A percentile compares a stretch with the other conserved stretches of the same genome.
Evolutionary conservation across 2,329 filamentous ascomycete species (phyloP).

Genomic region (Aspergillus sp.): DNA sequence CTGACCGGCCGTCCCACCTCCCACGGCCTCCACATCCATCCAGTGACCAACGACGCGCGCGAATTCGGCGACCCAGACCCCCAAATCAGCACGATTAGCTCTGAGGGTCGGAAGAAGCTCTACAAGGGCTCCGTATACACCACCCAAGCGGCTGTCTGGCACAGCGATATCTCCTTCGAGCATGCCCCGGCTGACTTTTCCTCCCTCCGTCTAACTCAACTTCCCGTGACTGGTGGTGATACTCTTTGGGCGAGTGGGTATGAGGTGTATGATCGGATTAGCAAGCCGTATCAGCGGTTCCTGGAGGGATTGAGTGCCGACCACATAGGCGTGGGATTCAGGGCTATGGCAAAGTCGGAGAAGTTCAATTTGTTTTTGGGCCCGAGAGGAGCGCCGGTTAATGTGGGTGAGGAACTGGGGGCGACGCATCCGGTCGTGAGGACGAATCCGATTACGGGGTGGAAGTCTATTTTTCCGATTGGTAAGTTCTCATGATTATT

Average conservation of each 20-base stretch:
- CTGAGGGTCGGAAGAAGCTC: constrained; percentile 53
- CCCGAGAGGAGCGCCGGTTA: constrained; percentile 55
- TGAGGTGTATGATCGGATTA: constrained; percentile 65
- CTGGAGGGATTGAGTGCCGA: constrained; percentile 60
- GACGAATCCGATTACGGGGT: constrained; percentile 64
- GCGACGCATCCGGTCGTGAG: constrained; percentile 58
- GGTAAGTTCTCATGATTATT: not conserved
- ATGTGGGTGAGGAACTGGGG: constrained; percentile 51
- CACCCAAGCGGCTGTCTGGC: constrained; percentile 49
- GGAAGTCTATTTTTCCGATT: constrained; percentile 57
- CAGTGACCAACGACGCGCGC: constrained; percentile 56
- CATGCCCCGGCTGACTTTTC: constrained; percentile 64
- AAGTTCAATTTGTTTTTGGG: constrained; percentile 41
- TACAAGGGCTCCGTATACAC: constrained; percentile 32
- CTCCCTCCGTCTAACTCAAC: constrained; percentile 55
- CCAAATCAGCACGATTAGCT: constrained; percentile 65
- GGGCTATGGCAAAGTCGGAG: constrained; percentile 42
- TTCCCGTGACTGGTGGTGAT: constrained; percentile 59
- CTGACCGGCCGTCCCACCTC: constrained; percentile 59
- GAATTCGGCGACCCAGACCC: constrained; percentile 57
- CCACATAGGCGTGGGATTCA: constrained; percentile 52
- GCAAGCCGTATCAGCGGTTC: constrained; percentile 55
- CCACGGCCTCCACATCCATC: constrained; percentile 62
- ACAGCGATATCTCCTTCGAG: constrained; percentile 66
- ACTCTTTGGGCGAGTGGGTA: constrained; percentile 68